These are phyloP conservation scores for Trypanosoma cruzi DNA, from an alignment of 208 protist species.

Conservation along the genomic window DNA sequence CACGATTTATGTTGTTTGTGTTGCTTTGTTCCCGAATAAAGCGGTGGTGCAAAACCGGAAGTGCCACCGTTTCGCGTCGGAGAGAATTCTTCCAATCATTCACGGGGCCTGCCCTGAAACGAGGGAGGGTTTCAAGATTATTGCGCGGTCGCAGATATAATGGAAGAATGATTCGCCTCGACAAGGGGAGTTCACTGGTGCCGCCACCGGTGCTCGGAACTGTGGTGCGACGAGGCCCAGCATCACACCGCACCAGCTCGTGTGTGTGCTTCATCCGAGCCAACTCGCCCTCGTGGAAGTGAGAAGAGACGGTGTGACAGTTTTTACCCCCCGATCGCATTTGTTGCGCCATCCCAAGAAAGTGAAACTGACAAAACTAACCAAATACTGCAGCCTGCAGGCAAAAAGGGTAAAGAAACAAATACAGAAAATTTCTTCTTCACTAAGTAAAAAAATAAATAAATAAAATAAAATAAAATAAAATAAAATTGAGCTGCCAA, in stretches of 20 bases:
- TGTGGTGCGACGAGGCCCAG: background rate
- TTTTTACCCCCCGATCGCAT: background rate
- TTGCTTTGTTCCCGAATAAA: background rate
- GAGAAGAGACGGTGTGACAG: background rate
- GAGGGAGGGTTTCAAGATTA: background rate
- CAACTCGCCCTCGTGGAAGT: constrained; percentile 17
- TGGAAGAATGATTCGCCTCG: background rate
- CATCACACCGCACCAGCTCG: background rate
- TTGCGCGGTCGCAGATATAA: background rate
- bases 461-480: background rate
- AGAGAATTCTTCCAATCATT: constrained; percentile 4
- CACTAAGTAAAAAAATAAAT: background rate
- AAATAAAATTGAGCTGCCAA: background rate
- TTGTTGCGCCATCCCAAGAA: background rate
- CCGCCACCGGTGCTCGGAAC: no score
- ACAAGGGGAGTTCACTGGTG: background rate
- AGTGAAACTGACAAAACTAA: background rate
- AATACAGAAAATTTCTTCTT: background rate
- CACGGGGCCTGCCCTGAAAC: background rate
- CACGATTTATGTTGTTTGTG: background rate
- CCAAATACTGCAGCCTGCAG: background rate
- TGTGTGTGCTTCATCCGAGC: constrained; percentile 20
- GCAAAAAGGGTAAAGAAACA: background rate
- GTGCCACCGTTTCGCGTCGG: background rate
- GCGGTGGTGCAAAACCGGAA: no score